phyloP scores from a whole-genome alignment of 208 protist species.

The Leishmania martiniquensis region DNA sequence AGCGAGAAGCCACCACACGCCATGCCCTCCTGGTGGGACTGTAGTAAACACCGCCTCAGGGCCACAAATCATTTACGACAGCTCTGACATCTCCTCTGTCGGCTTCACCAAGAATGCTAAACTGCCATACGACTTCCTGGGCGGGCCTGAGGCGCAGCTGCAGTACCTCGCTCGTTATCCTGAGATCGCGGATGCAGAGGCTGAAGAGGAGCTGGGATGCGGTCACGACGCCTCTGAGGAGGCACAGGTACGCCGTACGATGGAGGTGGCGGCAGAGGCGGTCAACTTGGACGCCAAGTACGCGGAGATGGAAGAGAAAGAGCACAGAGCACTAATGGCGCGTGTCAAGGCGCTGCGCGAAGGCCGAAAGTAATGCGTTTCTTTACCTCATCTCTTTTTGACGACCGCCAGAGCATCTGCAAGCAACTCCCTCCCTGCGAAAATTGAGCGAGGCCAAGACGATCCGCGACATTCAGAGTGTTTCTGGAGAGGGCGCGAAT shows the following conservation, averaged over 20 bases:
- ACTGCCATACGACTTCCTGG: constrained; percentile 61
- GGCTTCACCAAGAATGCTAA: constrained; percentile 49
- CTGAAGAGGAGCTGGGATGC: constrained; percentile 6
- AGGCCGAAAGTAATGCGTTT: constrained; percentile 14
- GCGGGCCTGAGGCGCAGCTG: constrained; percentile 35
- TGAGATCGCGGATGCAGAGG: background rate
- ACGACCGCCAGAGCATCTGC: background rate
- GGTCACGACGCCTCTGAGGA: constrained; percentile 38
- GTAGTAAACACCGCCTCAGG: constrained; percentile 52
- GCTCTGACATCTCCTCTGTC: constrained; percentile 77
- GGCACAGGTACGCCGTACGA: constrained; percentile 44
- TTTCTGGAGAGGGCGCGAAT: no score
- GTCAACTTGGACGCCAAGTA: constrained; percentile 55
- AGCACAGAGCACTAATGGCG: constrained; percentile 51
- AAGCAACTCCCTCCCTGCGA: background rate
- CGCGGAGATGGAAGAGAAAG: constrained; percentile 43
- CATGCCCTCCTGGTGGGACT: constrained; percentile 33
- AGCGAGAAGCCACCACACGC: constrained; percentile 1
- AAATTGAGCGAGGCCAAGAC: no score
- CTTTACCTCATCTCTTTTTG: background rate
- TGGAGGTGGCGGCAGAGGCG: constrained; percentile 51
- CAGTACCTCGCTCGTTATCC: constrained; percentile 14
- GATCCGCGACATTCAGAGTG: no score
- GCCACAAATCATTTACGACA: constrained; percentile 67
- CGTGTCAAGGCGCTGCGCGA: constrained; percentile 54